Evolutionary conservation across 2,329 filamentous ascomycete genomes (phyloP).

Genomic region (Bisporella sp.): DNA sequence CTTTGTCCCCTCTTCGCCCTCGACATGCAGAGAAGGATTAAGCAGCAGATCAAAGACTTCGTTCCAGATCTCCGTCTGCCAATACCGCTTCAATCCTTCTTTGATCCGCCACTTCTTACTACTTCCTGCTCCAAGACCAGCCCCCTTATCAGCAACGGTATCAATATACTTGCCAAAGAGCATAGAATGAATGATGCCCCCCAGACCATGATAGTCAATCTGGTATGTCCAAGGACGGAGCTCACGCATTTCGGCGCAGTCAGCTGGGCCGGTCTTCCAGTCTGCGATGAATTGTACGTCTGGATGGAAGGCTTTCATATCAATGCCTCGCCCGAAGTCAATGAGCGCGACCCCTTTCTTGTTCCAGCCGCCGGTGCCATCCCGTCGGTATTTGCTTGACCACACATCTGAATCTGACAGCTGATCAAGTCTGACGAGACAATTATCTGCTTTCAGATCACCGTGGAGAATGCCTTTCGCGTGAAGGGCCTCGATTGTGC

Average conservation of each 20-base stretch:
- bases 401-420: slow-evolving; percentile 40
- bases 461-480: slow-evolving; percentile 75
- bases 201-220: slow-evolving; percentile 91
- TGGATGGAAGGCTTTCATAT: slow-evolving; percentile 76
- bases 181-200: slow-evolving; percentile 79
- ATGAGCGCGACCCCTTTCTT: slow-evolving; percentile 79
- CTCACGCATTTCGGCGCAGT: slow-evolving; percentile 95
- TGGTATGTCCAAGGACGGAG: slow-evolving; percentile 94
- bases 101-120: slow-evolving; percentile 68
- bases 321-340: slow-evolving; percentile 90
- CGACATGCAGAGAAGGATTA: slow-evolving; percentile 67
- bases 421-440: slow-evolving; percentile 74
- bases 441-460: slow-evolving; percentile 93
- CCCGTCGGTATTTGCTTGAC: slow-evolving; percentile 59
- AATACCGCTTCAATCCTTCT: slow-evolving; percentile 86
- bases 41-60: slow-evolving; percentile 79
- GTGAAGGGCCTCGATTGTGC: slow-evolving; percentile 84
- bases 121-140: slow-evolving; percentile 46
- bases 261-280: slow-evolving; percentile 81
- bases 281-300: slow-evolving; percentile 87
- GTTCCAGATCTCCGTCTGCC: slow-evolving; percentile 88
- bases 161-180: slow-evolving; percentile 96
- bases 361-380: slow-evolving; percentile 72
- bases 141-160: slow-evolving; percentile 51
- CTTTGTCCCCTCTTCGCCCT: slow-evolving; percentile 54